Conservation (phyloP, 768 basidiomycete genomes). For the Boletellus ananiceps region DNA sequence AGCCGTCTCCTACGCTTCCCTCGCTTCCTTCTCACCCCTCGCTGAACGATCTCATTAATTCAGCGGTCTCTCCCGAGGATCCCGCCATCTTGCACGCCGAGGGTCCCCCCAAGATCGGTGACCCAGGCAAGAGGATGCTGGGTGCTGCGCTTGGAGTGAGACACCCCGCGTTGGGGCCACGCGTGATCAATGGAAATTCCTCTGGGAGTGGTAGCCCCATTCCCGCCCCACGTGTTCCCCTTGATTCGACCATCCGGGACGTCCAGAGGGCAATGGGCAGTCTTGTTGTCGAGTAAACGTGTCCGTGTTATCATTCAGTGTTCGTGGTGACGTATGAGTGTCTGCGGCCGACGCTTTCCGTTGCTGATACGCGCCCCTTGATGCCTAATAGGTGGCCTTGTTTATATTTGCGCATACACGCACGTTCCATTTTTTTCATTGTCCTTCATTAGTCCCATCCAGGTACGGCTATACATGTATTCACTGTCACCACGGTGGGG, state of each 20-base stretch:
- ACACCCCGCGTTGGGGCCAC: conserved; percentile 68
- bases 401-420: conserved; percentile 14
- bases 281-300: conserved; percentile 64
- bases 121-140: conserved; percentile 86
- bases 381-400: conserved; percentile 16
- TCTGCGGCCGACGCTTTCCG: conserved; percentile 20
- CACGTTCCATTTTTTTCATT: conserved; percentile 17
- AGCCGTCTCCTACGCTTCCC: conserved; percentile 80
- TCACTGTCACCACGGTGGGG: conserved; percentile 10
- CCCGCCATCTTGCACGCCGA: conserved; percentile 57
- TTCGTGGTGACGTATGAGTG: conserved; percentile 15
- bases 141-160: conserved; percentile 81
- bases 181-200: conserved; percentile 44
- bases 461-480: conserved; percentile 25
- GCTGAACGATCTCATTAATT: conserved; percentile 78
- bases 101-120: conserved; percentile 77
- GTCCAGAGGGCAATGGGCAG: conserved; percentile 75
- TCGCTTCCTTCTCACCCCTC: conserved; percentile 79
- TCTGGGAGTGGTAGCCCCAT: conserved; percentile 31
- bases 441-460: conserved; percentile 27
- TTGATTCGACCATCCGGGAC: conserved; percentile 58
- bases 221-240: conserved; percentile 31
- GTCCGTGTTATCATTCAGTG: conserved; percentile 9
- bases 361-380: conserved; percentile 20
- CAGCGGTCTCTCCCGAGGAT: conserved; percentile 54